phyloP scores from a whole-genome alignment of 1,139 yeast genomes.

The Entelexis sorbosivorans region DNA sequence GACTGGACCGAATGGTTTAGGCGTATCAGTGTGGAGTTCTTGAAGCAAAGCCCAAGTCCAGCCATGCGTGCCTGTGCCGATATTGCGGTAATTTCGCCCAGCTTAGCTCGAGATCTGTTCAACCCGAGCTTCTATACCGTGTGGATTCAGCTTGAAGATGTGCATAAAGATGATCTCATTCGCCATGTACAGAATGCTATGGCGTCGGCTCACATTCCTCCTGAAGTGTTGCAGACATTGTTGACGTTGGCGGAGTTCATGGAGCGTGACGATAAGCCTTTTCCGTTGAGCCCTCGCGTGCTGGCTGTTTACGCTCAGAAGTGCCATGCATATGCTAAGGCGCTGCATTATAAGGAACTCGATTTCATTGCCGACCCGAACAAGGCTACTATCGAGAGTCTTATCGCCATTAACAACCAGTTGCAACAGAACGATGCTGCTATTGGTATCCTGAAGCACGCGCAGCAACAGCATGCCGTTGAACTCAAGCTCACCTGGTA shows the following conservation, averaged over 20 bases:
- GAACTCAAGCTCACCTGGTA: constrained; percentile 97
- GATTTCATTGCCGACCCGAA: constrained; percentile 92
- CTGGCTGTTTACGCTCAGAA: constrained; percentile 88
- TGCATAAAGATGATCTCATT: constrained; percentile 81
- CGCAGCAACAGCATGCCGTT: constrained; percentile 83
- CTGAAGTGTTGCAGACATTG: constrained; percentile 85
- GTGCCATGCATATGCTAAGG: constrained; percentile 96
- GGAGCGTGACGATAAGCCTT: constrained; percentile 94
- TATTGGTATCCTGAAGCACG: constrained; percentile 88
- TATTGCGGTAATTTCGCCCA: constrained; percentile 77
- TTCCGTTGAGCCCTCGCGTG: constrained; percentile 82
- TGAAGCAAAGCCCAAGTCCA: constrained; percentile 90
- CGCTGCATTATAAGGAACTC: constrained; percentile 86
- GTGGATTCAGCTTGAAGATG: constrained; percentile 89
- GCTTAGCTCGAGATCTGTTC: constrained; percentile 81
- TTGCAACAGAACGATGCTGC: constrained; percentile 97
- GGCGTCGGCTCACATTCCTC: constrained; percentile 85
- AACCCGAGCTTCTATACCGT: constrained; percentile 94
- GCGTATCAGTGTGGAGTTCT: constrained; percentile 67
- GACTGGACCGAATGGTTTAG: constrained; percentile 99
- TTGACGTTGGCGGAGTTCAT: constrained; percentile 86
- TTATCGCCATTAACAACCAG: constrained; percentile 86
- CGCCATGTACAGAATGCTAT: constrained; percentile 78
- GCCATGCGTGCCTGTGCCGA: constrained; percentile 90
- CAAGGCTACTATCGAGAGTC: constrained; percentile 81